Percentiles rank a stretch among this genome's conserved stretches.
Evolutionary conservation across 2,329 filamentous ascomycete species (phyloP).

Genomic region (Raffaelea deltoideospora): DNA sequence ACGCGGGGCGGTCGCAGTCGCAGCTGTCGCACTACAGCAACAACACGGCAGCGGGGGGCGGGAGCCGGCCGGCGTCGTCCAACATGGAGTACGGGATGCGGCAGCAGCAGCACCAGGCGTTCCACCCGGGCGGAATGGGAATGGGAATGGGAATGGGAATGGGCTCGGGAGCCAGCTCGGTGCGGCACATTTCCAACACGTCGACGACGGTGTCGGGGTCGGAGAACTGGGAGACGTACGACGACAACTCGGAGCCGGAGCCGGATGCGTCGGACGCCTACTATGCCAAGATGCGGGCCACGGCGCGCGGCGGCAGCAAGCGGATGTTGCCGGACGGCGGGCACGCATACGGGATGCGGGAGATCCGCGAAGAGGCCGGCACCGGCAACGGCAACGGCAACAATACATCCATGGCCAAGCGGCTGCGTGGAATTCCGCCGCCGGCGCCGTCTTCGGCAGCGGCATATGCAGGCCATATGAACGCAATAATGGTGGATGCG

Average conservation of each 20-base stretch:
- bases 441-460: conserved; percentile 18
- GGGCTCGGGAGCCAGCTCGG: conserved; percentile 15
- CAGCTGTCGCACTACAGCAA: conserved; percentile 4
- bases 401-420: conserved; percentile 28
- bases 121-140: neutral
- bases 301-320: conserved; percentile 54
- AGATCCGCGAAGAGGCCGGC: neutral
- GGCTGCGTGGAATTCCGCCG: conserved; percentile 37
- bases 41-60: no score
- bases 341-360: conserved; percentile 15
- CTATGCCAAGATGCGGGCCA: conserved; percentile 60
- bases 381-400: neutral
- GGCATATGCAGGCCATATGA: conserved; percentile 31
- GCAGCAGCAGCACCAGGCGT: conserved; percentile 4
- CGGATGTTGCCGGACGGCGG: conserved; percentile 36
- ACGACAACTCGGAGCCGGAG: conserved; percentile 65
- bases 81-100: neutral
- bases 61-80: neutral
- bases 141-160: no score
- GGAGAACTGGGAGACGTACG: conserved; percentile 97
- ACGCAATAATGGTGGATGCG: conserved; percentile 39
- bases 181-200: conserved; percentile 57
- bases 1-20: conserved; percentile 5
- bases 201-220: conserved; percentile 70
- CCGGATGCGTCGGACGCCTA: conserved; percentile 64